Percentiles rank a stretch among this genome's conserved stretches.
phyloP scores from a whole-genome alignment of 345 rosid species.

The Excoecaria cochinchinensis region DNA sequence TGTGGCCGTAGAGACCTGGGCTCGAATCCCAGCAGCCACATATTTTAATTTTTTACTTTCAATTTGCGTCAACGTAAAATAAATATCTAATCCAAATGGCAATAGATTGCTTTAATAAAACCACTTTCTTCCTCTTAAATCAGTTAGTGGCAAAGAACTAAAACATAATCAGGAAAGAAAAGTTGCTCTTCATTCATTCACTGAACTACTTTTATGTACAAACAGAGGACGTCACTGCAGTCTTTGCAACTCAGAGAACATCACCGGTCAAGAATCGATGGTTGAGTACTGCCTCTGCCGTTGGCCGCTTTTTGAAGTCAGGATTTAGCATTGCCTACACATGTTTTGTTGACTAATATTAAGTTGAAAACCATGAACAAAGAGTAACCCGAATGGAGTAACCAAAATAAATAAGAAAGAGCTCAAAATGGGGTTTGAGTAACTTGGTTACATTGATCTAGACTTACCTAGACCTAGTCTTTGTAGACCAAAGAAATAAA shows the following conservation, averaged over 20 bases:
- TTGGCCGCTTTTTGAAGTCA: conserved; percentile 72
- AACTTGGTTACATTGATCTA: no score
- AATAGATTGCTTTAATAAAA: background rate
- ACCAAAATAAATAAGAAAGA: no score
- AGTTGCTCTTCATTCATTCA: background rate
- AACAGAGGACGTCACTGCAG: background rate
- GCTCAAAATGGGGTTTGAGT: no score
- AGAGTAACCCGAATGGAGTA: background rate
- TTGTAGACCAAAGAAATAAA: no score
- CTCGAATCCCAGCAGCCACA: conserved; percentile 95
- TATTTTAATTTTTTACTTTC: background rate
- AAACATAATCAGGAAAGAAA: background rate
- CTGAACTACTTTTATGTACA: background rate
- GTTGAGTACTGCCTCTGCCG: conserved; percentile 67
- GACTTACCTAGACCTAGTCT: no score
- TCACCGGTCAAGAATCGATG: conserved; percentile 64
- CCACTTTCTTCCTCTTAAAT: background rate
- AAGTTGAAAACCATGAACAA: no score
- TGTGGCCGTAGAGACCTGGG: conserved; percentile 94
- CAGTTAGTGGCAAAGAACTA: no score
- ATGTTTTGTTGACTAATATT: background rate
- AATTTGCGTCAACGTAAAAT: background rate
- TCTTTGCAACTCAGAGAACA: conserved; percentile 30
- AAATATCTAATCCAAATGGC: background rate
- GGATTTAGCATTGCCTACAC: conserved; percentile 82